A percentile compares a stretch with the other conserved stretches of the same genome.
phyloP scores from a whole-genome alignment of 768 basidiomycete species.

The Phaffia australis region DNA sequence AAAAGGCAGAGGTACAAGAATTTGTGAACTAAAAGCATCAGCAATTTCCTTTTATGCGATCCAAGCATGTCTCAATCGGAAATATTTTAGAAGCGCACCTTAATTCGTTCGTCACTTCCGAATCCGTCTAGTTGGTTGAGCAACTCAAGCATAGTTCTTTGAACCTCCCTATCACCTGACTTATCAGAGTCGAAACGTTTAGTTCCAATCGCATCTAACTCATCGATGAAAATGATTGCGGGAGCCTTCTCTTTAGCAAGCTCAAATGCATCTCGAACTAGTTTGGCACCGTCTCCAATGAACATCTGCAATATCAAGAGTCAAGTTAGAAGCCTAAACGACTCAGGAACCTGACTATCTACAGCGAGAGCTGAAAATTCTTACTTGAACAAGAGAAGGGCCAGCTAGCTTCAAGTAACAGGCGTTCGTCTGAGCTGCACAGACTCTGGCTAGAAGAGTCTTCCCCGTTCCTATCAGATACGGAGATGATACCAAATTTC shows the following conservation, averaged over 20 bases:
- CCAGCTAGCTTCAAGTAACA: slow-evolving; percentile 97
- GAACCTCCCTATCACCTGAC: slow-evolving; percentile 98
- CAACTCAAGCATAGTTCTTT: slow-evolving; percentile 97
- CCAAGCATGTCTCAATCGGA: slow-evolving; percentile 3
- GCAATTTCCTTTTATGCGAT: slow-evolving; percentile 11
- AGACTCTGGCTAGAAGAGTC: slow-evolving; percentile 91
- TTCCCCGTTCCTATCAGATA: slow-evolving; percentile 69
- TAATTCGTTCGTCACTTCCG: slow-evolving; percentile 91
- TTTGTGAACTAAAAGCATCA: not conserved
- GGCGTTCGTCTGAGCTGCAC: slow-evolving; percentile 93
- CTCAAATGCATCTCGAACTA: slow-evolving; percentile 96
- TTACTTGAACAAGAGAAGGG: slow-evolving; percentile 78
- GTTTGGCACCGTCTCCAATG: slow-evolving; percentile 97
- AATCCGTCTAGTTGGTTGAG: slow-evolving; percentile 98
- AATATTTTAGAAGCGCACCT: slow-evolving; percentile 47
- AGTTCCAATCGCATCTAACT: slow-evolving; percentile 96
- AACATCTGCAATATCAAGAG: slow-evolving; percentile 54
- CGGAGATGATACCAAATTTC: not conserved
- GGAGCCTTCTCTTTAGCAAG: slow-evolving; percentile 97
- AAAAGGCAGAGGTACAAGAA: not conserved
- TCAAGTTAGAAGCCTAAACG: not conserved
- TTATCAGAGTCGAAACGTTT: slow-evolving; percentile 98
- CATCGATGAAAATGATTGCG: slow-evolving; percentile 98
- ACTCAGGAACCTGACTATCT: not conserved
- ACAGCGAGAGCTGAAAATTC: slow-evolving; percentile 10